A percentile compares a stretch with the other conserved stretches of the same genome.
Evolutionary conservation across 805 yeast species (phyloP).

Genomic region (Lipomyces spencermartinsiae): DNA sequence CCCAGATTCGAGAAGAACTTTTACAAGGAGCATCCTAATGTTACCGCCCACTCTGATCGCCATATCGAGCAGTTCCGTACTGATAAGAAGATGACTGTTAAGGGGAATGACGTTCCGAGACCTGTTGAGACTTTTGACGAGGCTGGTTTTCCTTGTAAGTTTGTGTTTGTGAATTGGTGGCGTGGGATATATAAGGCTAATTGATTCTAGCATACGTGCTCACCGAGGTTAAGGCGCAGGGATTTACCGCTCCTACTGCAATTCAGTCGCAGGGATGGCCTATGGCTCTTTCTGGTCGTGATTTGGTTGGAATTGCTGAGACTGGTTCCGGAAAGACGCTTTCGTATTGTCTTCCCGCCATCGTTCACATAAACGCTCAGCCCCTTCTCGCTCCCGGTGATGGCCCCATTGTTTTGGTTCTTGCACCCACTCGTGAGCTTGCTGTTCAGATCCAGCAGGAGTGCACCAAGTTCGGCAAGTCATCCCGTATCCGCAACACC

Average conservation of each 20-base stretch:
- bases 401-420: slow-evolving; percentile 93
- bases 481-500: slow-evolving; percentile 89
- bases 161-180: neutral
- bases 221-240: slow-evolving; percentile 85
- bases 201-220: slow-evolving; percentile 68
- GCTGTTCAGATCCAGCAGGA: slow-evolving; percentile 97
- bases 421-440: slow-evolving; percentile 98
- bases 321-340: slow-evolving; percentile 99
- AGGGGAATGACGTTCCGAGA: slow-evolving; percentile 87
- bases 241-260: slow-evolving; percentile 92
- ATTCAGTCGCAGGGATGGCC: slow-evolving; percentile 99
- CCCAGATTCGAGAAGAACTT: slow-evolving; percentile 95
- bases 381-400: slow-evolving; percentile 92
- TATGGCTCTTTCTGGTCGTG: slow-evolving; percentile 98
- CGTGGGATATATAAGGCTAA: neutral
- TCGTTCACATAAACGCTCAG: slow-evolving; percentile 94
- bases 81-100: slow-evolving; percentile 82
- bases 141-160: slow-evolving; percentile 83
- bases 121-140: slow-evolving; percentile 93
- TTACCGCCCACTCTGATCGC: slow-evolving; percentile 71
- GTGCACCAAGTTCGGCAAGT: slow-evolving; percentile 90
- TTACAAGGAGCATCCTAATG: slow-evolving; percentile 83
- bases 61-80: slow-evolving; percentile 81
- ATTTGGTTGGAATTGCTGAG: slow-evolving; percentile 98
- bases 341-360: slow-evolving; percentile 95